A percentile compares a stretch with the other conserved stretches of the same genome.
Evolutionary conservation across 345 rosid species (phyloP).

Genomic region (Clarkia xantiana): DNA sequence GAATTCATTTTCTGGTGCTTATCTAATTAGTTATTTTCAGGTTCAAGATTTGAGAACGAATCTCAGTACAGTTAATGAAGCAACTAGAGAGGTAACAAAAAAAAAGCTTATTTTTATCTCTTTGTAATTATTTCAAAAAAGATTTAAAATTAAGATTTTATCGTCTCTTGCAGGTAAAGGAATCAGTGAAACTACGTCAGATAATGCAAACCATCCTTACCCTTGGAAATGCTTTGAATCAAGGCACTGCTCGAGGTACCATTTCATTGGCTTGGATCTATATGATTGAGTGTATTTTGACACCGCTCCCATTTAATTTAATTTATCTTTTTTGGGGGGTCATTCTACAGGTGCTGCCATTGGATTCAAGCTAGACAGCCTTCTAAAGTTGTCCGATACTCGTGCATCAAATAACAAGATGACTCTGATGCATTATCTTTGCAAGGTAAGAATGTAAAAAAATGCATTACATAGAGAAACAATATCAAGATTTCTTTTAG

Average conservation of each 20-base stretch:
- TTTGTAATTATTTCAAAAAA: not conserved
- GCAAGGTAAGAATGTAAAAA: constrained; percentile 48
- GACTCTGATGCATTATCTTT: constrained; percentile 60
- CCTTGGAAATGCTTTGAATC: constrained; percentile 94
- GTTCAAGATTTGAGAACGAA: constrained; percentile 62
- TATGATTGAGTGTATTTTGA: not conserved
- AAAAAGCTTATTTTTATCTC: constrained; percentile 2
- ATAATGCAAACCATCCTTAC: constrained; percentile 96
- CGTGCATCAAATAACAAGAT: constrained; percentile 93
- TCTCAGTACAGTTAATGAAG: constrained; percentile 55
- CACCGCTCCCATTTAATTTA: not conserved
- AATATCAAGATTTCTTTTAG: not conserved
- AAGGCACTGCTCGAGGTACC: constrained; percentile 92
- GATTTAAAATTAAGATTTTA: not conserved
- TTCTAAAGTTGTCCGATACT: constrained; percentile 88
- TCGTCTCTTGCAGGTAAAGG: constrained; percentile 61
- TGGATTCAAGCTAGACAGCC: constrained; percentile 96
- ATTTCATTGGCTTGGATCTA: constrained; percentile 1
- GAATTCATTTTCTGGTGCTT: not conserved
- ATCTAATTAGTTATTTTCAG: constrained; percentile 24
- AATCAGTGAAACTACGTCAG: constrained; percentile 82
- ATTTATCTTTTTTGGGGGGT: constrained; percentile 1
- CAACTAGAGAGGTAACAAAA: constrained; percentile 60
- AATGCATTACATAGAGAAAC: constrained; percentile 2
- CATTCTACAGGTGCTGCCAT: constrained; percentile 71